A percentile compares a stretch with the other conserved stretches of the same genome.
Conservation (phyloP, 2,329 filamentous ascomycete genomes). For the Hirsutella thompsonii region DNA sequence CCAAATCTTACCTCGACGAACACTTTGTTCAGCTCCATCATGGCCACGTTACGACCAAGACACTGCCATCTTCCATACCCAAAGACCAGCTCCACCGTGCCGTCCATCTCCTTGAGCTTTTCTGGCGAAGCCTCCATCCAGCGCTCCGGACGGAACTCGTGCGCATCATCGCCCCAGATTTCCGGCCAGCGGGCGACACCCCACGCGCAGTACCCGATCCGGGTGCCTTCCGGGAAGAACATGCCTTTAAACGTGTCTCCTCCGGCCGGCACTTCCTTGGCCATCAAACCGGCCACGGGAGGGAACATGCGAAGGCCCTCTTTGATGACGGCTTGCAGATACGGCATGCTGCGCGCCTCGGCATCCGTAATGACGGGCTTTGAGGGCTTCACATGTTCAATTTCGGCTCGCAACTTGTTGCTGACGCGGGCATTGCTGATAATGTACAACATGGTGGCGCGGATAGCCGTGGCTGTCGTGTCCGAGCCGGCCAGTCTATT, state of each 20-base stretch:
- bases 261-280: constrained; percentile 17
- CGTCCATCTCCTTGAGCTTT: constrained; percentile 19
- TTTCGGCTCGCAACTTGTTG: constrained; percentile 24
- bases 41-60: constrained; percentile 22
- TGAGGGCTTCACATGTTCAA: constrained; percentile 7
- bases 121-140: constrained; percentile 23
- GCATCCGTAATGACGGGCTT: constrained; percentile 16
- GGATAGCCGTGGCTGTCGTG: constrained; percentile 41
- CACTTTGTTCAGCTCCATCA: constrained; percentile 25
- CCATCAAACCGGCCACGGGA: constrained; percentile 22
- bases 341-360: constrained; percentile 24
- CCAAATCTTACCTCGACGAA: constrained; percentile 24
- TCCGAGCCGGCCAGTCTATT: constrained; percentile 40
- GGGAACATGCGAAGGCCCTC: constrained; percentile 29
- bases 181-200: constrained; percentile 18
- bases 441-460: constrained; percentile 37
- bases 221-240: constrained; percentile 18
- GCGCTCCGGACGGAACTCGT: constrained; percentile 20
- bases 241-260: constrained; percentile 19
- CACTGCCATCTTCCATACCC: constrained; percentile 25
- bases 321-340: constrained; percentile 35
- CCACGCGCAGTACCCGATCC: constrained; percentile 20
- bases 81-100: constrained; percentile 24
- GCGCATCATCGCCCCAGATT: constrained; percentile 21
- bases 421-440: constrained; percentile 35